Conservation (phyloP, 805 yeast species). For the Saccharomyces cerevisiae region DNA sequence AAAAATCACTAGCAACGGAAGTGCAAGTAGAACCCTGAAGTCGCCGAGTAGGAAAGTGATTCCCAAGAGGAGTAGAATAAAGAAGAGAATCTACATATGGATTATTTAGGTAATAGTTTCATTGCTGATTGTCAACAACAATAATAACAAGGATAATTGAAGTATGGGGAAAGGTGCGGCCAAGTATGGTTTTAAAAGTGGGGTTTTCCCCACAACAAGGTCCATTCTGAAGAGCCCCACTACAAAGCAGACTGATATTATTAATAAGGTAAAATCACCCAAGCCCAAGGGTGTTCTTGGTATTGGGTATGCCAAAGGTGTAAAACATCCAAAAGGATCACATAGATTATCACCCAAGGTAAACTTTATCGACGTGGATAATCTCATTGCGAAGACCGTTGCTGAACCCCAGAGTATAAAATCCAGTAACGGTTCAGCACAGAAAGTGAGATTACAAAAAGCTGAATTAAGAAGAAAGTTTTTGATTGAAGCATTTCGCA, state of each 20-base stretch:
- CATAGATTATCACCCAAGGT: constrained; percentile 48
- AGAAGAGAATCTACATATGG: background rate
- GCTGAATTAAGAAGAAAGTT: constrained; percentile 66
- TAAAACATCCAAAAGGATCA: constrained; percentile 57
- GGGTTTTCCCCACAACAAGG: constrained; percentile 73
- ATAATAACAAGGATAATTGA: background rate
- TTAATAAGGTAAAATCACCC: constrained; percentile 37
- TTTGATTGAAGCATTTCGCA: constrained; percentile 51
- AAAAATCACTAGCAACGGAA: background rate
- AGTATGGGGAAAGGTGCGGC: constrained; percentile 42
- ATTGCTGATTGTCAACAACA: background rate
- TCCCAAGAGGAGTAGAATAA: background rate
- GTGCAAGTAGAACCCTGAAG: background rate
- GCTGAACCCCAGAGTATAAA: constrained; percentile 35
- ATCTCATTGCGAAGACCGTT: constrained; percentile 48
- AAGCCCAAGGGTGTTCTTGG: constrained; percentile 38
- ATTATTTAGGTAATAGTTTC: background rate
- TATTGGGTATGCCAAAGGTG: constrained; percentile 61
- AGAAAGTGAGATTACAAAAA: constrained; percentile 25
- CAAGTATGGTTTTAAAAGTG: constrained; percentile 55
- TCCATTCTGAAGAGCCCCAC: constrained; percentile 64
- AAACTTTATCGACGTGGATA: constrained; percentile 49
- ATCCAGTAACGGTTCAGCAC: constrained; percentile 7
- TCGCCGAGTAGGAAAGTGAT: background rate
- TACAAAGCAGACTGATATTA: constrained; percentile 35